Base-by-base conservation (phyloP, 2,329 filamentous ascomycete genomes). In the Dendryphion nanum region DNA sequence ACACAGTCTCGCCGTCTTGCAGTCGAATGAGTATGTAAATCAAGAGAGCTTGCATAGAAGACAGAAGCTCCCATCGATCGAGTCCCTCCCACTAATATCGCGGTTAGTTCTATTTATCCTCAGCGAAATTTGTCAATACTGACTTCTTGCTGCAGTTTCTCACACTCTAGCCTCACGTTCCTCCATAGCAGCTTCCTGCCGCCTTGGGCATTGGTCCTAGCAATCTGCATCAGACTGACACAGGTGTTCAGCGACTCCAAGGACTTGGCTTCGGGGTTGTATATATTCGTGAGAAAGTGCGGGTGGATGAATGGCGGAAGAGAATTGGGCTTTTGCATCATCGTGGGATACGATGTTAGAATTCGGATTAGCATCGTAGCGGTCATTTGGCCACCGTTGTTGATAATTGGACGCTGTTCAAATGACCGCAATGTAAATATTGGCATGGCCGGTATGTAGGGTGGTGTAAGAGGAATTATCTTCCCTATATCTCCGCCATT, bases 281-380 rank as follows among this genome's bases (percentile, higher is more conserved):
- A n/a, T n/a, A n/a, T n/a, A n/a, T n/a, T n/a, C n/a, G n/a, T n/a
- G n/a, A n/a, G n/a, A n/a, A n/a, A n/a, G n/a, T n/a, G n/a, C 2
- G 64, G 57, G 44, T 73, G 70, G 18, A 73, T 68, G 42, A 72
- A 73, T 0, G 69, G 69, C 26, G 69, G 70, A 23, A 71, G 59
- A 3, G 50, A 53, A n/a, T 63, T 53, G 16, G 66, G 50, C 8
- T 50, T 58, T 19, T 64, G 42, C 56, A 71, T 65, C 63, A 68
- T 68, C 35, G 57, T 39, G 2, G 66, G 63, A 44, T 69, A 73
- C 0, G 69, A 71, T 43, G 66, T 70, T 15, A 73, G 45, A 4
- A 55, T 72, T 34, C 66, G 61, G 5, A 63, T 38, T 2, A 72
- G 68, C 60, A 2, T n/a, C n/a, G n/a, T n/a, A n/a, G n/a, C n/a